A percentile compares a stretch with the other conserved stretches of the same genome.
Conservation (phyloP, 1,139 yeast species). For the Geotrichum bryndzae region DNA sequence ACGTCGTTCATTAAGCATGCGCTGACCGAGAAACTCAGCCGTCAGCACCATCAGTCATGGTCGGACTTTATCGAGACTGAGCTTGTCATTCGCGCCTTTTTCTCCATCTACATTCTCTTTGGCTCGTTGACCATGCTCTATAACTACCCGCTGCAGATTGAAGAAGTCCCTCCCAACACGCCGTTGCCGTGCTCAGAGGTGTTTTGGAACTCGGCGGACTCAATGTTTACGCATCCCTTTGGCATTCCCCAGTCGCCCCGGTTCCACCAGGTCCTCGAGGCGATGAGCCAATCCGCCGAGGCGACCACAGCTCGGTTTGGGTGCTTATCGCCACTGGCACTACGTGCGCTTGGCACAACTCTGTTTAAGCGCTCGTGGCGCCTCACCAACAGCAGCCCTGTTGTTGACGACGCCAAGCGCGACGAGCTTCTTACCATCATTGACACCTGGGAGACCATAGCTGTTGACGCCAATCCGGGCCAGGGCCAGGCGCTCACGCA, state of each 20-base stretch:
- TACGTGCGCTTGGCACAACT: conserved; percentile 12
- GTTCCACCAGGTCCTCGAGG: conserved; percentile 1
- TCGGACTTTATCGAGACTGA: conserved; percentile 24
- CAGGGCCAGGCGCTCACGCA: conserved; percentile 26
- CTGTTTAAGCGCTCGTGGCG: conserved; percentile 10
- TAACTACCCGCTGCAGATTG: conserved; percentile 28
- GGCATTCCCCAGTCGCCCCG: background rate
- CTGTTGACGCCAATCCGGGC: conserved; percentile 27
- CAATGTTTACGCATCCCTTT: background rate
- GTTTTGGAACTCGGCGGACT: conserved; percentile 27
- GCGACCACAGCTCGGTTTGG: background rate
- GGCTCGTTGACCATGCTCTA: conserved; percentile 32
- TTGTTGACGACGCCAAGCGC: background rate
- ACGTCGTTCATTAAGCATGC: conserved; percentile 24
- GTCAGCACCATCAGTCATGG: conserved; percentile 1
- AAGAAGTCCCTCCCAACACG: conserved; percentile 11
- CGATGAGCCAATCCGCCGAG: conserved; percentile 1
- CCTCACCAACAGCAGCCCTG: background rate
- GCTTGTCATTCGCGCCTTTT: conserved; percentile 31
- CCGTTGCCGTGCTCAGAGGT: conserved; percentile 34
- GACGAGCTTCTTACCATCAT: background rate
- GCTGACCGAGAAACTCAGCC: conserved; percentile 8
- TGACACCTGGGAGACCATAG: conserved; percentile 18
- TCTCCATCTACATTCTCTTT: conserved; percentile 30
- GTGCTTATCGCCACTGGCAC: conserved; percentile 14